These are phyloP conservation scores for Colletotrichum graminicola DNA, from an alignment of 2,329 filamentous ascomycete species.

Conservation along the genomic window DNA sequence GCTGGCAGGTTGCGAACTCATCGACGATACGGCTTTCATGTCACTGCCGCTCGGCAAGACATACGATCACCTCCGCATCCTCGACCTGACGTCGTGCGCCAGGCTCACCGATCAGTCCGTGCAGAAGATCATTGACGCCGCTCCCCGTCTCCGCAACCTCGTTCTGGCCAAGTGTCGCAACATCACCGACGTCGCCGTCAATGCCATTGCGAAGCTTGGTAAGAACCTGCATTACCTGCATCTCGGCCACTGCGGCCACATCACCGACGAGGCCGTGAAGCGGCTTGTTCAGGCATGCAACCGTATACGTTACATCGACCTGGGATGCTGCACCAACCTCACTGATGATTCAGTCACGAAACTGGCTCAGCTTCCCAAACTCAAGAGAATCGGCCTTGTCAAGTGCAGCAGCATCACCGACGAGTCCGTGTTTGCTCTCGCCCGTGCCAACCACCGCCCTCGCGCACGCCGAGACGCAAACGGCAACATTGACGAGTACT, in stretches of 20 bases:
- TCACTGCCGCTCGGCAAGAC: conserved; percentile 75
- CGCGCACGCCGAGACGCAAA: conserved; percentile 62
- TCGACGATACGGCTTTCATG: conserved; percentile 91
- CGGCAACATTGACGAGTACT: conserved; percentile 65
- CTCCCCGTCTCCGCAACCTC: conserved; percentile 90
- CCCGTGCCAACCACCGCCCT: conserved; percentile 72
- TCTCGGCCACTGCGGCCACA: conserved; percentile 90
- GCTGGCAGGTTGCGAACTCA: conserved; percentile 84
- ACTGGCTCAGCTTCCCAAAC: conserved; percentile 87
- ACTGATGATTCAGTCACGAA: conserved; percentile 89
- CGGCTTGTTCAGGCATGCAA: conserved; percentile 88
- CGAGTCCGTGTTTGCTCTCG: conserved; percentile 85
- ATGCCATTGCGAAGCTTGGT: conserved; percentile 87
- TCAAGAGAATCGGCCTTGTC: conserved; percentile 93
- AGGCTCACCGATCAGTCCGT: conserved; percentile 89
- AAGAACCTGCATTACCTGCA: conserved; percentile 99
- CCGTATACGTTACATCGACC: conserved; percentile 94
- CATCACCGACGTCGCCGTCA: conserved; percentile 89
- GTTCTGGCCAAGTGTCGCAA: conserved; percentile 95
- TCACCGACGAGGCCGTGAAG: conserved; percentile 90
- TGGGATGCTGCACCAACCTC: conserved; percentile 92
- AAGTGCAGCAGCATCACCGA: conserved; percentile 95
- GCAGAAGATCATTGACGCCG: conserved; percentile 86
- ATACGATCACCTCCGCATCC: conserved; percentile 90
- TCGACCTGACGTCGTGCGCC: conserved; percentile 91